These are phyloP conservation scores for Bipolaris oryzae DNA, from an alignment of 2,329 filamentous ascomycete species.

Conservation along the genomic window DNA sequence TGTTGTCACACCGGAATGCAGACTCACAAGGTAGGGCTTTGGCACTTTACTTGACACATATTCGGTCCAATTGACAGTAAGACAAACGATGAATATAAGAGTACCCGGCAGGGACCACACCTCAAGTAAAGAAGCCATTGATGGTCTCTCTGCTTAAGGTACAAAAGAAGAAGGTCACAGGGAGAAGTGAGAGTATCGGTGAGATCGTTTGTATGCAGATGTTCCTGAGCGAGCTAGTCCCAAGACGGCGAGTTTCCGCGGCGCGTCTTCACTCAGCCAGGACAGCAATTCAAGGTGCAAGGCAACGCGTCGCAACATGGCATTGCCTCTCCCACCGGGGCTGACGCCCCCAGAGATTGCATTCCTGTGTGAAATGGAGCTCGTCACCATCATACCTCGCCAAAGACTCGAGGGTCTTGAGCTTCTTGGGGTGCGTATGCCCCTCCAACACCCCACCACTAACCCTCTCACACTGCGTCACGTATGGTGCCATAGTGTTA, in stretches of 20 bases:
- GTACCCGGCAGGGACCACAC: constrained; percentile 32
- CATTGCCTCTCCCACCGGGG: constrained; percentile 66
- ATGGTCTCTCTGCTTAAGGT: background rate
- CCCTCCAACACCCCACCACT: constrained; percentile 39
- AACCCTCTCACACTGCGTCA: constrained; percentile 8
- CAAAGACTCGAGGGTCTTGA: constrained; percentile 86
- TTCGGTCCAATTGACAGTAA: constrained; percentile 35
- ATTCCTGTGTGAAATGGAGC: constrained; percentile 97
- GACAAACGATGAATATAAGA: constrained; percentile 28
- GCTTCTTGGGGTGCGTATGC: constrained; percentile 76
- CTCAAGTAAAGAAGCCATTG: constrained; percentile 31
- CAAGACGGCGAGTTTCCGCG: constrained; percentile 23
- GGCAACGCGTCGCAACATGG: constrained; percentile 55
- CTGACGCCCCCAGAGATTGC: constrained; percentile 87
- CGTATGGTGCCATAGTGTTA: constrained; percentile 11
- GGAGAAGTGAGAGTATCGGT: constrained; percentile 2
- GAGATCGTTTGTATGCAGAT: constrained; percentile 7
- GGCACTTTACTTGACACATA: constrained; percentile 57
- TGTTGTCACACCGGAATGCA: background rate
- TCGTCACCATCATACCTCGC: constrained; percentile 88
- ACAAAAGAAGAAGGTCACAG: background rate
- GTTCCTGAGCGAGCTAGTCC: constrained; percentile 25
- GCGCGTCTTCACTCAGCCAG: constrained; percentile 16
- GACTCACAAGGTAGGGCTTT: constrained; percentile 64
- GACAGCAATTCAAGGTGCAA: constrained; percentile 17